Evolutionary conservation across 179 eudicot genomes (phyloP), one percentile per base, ranked within the genome.

Genomic region (Nepenthes alata): DNA sequence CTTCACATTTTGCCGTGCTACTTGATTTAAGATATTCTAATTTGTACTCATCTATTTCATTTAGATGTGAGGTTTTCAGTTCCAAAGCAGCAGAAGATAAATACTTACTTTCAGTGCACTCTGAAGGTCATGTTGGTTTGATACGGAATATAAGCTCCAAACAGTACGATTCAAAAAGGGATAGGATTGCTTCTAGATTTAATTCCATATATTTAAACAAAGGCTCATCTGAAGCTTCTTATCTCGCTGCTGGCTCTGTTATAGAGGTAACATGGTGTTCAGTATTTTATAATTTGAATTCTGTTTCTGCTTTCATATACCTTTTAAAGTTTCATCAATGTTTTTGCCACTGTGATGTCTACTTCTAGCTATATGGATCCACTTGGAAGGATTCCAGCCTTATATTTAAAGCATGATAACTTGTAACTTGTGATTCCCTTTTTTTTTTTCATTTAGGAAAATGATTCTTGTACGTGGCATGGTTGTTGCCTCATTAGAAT

Each of bases 161-260:
- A 67, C 78, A 67, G 54, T 69, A 68, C 25, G 80, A 74, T 59
- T 80, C 85, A 2, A 68, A 56, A 57, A 80, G 95, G 65, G 37
- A 69, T 49, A 77, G 68, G 68, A 70, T 80, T 37, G 89, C 99
- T 55, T 66, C 79, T 25, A 75, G 70, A 13, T 90, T 68, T 61
- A 85, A 82, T 77, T 94, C 99, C 34, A 81, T 94, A 61, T 90
- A 94, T 75, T 77, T 94, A 59, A 94, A 87, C 73, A 78, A 85
- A 74, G 87, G 94, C 63, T 87, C 99, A 63, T 83, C 99, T 2
- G 86, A 87, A 81, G 87, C 97, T 77, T 94, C 99, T 64, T 82
- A 69, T 72, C 83, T 94, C 72, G 94, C 99, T 60, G 97, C 99
- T 47, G 99, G 99, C 61, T 90, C 89, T 55, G 91, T 94, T 25